Base-by-base conservation (phyloP, 2,329 filamentous ascomycete species). In the Huntiella moniliformis region DNA sequence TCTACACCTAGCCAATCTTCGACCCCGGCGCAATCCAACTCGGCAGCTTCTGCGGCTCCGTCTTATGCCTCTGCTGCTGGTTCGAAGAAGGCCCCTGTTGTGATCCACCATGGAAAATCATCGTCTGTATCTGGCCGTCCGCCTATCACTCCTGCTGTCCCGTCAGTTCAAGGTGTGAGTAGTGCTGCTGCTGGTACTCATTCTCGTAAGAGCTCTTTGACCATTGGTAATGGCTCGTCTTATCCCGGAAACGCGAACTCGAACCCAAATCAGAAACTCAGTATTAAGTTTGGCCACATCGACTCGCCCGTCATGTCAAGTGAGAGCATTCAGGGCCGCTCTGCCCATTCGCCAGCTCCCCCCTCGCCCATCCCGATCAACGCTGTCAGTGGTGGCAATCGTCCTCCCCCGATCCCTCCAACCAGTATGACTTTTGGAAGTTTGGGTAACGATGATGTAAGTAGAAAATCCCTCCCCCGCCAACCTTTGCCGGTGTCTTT, bases 331-430 rank as follows among this genome's bases (percentile, higher is more conserved):
- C 73, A 79, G 55, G 61, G 66, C 46, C 60, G 63, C 52, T 62
- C 62, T 53, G 65, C 73, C 52, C 56, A 71, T 63, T 93, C 87
- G 39, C 91, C 91, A 4, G 78, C 82, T 42, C 95, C 88, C 39
- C 91, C 91, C 3, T 88, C 84, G 37, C 91, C 91, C 4, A 96
- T 96, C 55, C 88, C 91, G 31, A 83, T 88, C 61, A 84, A 86
- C 44, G 75, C 80, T 46, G 78, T 79, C 32, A 42, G 41, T 35
- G 82, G 79, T 56, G 91, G 86, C 57, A 85, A 86, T 54, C 84
- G 85, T 56, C 87, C 87, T 54, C 85, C 86, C 38, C 80, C 84
- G 32, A 74, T 85, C 52, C 71, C 79, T 54, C 77, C 77, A 53
- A 76, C 80, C 54, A 73, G 73, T 56, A 77, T 79, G 61, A 74